These are phyloP conservation scores for Penicillium occitanis DNA, from an alignment of 2,329 filamentous ascomycete genomes.

Conservation along the genomic window DNA sequence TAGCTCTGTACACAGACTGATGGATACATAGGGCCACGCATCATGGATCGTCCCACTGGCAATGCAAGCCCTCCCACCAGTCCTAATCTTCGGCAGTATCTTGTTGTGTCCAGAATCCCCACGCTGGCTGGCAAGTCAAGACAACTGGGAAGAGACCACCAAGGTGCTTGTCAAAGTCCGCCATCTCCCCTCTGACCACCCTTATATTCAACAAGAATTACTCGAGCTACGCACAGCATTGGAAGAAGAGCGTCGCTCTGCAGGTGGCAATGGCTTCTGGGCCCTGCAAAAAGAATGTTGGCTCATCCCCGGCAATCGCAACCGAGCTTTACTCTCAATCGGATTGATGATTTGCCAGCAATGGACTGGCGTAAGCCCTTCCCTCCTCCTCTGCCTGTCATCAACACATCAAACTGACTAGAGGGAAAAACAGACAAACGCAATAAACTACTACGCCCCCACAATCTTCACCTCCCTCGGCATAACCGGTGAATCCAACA, in stretches of 20 bases:
- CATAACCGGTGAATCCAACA: conserved; percentile 47
- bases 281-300: conserved; percentile 39
- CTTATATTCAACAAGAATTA: conserved; percentile 53
- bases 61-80: conserved; percentile 63
- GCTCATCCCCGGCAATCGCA: conserved; percentile 9
- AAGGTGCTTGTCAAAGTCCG: conserved; percentile 56
- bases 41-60: conserved; percentile 60
- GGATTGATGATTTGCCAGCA: conserved; percentile 56
- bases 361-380: conserved; percentile 57
- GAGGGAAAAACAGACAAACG: conserved; percentile 50
- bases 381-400: conserved; percentile 66
- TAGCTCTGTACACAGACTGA: conserved; percentile 28
- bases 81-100: conserved; percentile 27
- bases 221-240: conserved; percentile 43
- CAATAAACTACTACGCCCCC: conserved; percentile 62
- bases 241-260: conserved; percentile 3
- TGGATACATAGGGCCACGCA: conserved; percentile 37
- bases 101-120: conserved; percentile 60
- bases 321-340: conserved; percentile 39
- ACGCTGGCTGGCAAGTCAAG: conserved; percentile 63
- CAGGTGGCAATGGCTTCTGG: conserved; percentile 31
- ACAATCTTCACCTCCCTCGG: conserved; percentile 58
- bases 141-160: conserved; percentile 63
- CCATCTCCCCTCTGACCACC: conserved; percentile 51
- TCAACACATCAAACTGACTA: neutral